Percentiles rank a stretch among this genome's conserved stretches.
phyloP scores from a whole-genome alignment of 2,329 filamentous ascomycete genomes.

The Penicillium sp. region DNA sequence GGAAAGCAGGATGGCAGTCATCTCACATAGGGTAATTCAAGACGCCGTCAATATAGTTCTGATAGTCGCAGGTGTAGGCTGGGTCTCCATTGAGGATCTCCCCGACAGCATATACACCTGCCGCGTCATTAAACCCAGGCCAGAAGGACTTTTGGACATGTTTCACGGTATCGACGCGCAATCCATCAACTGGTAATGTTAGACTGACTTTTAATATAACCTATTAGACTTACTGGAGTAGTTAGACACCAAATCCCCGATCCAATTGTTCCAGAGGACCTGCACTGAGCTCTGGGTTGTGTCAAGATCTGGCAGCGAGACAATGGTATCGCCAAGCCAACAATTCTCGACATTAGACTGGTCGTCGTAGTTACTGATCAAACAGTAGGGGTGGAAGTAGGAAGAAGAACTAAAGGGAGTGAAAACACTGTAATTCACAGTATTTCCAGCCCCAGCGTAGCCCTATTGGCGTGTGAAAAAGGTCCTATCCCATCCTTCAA shows the following conservation, averaged over 20 bases:
- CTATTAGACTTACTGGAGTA: slow-evolving; percentile 55
- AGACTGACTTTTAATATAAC: background rate
- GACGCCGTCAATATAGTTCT: slow-evolving; percentile 46
- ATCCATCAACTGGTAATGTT: slow-evolving; percentile 44
- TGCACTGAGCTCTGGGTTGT: slow-evolving; percentile 54
- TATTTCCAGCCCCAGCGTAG: slow-evolving; percentile 47
- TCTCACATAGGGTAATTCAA: slow-evolving; percentile 48
- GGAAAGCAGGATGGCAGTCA: background rate
- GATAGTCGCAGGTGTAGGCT: slow-evolving; percentile 45
- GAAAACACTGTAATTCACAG: slow-evolving; percentile 55
- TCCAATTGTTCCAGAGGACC: slow-evolving; percentile 56
- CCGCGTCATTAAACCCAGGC: slow-evolving; percentile 39
- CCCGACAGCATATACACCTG: slow-evolving; percentile 49
- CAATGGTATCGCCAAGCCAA: slow-evolving; percentile 55
- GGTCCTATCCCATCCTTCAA: background rate
- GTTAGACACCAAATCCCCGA: slow-evolving; percentile 55
- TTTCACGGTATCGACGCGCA: slow-evolving; percentile 54
- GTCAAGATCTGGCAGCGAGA: slow-evolving; percentile 61
- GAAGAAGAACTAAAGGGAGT: slow-evolving; percentile 56
- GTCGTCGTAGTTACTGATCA: slow-evolving; percentile 52
- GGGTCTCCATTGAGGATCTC: slow-evolving; percentile 47
- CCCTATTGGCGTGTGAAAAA: slow-evolving; percentile 25
- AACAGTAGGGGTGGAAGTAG: slow-evolving; percentile 63
- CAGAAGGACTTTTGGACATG: slow-evolving; percentile 51
- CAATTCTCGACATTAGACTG: slow-evolving; percentile 48